Conservation (phyloP, 2,329 filamentous ascomycete species). For the Talaromyces atroroseus region DNA sequence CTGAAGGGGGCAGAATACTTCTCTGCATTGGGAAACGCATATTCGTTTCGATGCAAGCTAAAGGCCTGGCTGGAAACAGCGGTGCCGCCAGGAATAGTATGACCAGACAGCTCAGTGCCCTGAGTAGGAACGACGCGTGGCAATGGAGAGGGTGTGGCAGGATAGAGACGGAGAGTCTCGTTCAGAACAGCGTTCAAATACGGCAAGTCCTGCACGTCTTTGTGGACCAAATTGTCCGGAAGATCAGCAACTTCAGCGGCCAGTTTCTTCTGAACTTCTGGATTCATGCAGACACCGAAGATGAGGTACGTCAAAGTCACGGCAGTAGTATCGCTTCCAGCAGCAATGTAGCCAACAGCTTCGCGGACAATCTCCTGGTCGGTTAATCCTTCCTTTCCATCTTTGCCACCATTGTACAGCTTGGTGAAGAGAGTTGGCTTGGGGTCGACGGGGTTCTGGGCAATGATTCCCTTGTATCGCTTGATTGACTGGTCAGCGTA, state of each 20-base stretch:
- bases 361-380: slow-evolving; percentile 35
- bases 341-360: slow-evolving; percentile 43
- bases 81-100: slow-evolving; percentile 46
- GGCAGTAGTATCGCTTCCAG: slow-evolving; percentile 50
- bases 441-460: slow-evolving; percentile 16
- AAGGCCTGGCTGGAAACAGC: slow-evolving; percentile 50
- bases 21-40: slow-evolving; percentile 45
- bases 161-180: slow-evolving; percentile 55
- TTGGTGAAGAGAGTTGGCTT: slow-evolving; percentile 35
- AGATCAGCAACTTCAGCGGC: slow-evolving; percentile 40
- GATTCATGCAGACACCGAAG: slow-evolving; percentile 27
- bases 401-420: slow-evolving; percentile 25
- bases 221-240: slow-evolving; percentile 28
- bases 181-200: slow-evolving; percentile 52
- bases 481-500: slow-evolving; percentile 23
- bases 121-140: slow-evolving; percentile 47
- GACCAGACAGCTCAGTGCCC: slow-evolving; percentile 36
- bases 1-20: slow-evolving; percentile 18
- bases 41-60: slow-evolving; percentile 49
- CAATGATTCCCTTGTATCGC: slow-evolving; percentile 20
- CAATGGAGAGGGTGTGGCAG: slow-evolving; percentile 52
- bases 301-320: slow-evolving; percentile 46
- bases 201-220: slow-evolving; percentile 48
- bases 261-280: slow-evolving; percentile 41
- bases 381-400: slow-evolving; percentile 18